A percentile compares a stretch with the other conserved stretches of the same genome.
Evolutionary conservation across 805 yeast species (phyloP).

Genomic region (Nakazawaea wyomingensis): DNA sequence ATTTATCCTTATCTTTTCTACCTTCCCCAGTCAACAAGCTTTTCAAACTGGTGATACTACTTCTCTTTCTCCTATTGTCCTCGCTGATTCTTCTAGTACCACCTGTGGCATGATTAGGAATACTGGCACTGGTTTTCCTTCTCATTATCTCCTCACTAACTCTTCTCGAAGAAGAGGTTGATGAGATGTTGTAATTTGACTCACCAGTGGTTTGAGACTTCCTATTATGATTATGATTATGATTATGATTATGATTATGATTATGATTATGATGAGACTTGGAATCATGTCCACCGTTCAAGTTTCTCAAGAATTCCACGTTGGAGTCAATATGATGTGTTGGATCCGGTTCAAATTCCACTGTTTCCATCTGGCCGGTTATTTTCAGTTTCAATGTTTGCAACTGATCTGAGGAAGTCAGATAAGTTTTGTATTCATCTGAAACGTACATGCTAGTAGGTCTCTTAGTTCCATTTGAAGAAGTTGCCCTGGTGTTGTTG

Average conservation of each 20-base stretch:
- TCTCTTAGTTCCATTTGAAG: slow-evolving; percentile 18
- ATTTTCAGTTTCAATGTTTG: slow-evolving; percentile 10
- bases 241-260: slow-evolving; percentile 24
- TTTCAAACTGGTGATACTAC: slow-evolving; percentile 30
- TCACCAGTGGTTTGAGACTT: slow-evolving; percentile 28
- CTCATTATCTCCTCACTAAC: slow-evolving; percentile 13
- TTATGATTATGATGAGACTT: slow-evolving; percentile 22
- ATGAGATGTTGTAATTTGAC: slow-evolving; percentile 17
- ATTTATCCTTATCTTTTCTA: slow-evolving; percentile 22
- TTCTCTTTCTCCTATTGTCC: slow-evolving; percentile 20
- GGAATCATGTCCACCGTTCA: slow-evolving; percentile 32
- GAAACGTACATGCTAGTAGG: slow-evolving; percentile 32
- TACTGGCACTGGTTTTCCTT: slow-evolving; percentile 15
- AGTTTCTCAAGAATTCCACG: slow-evolving; percentile 31
- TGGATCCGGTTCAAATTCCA: slow-evolving; percentile 30
- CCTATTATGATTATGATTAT: slow-evolving; percentile 25
- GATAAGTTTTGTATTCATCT: slow-evolving; percentile 10
- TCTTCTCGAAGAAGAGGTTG: slow-evolving; percentile 1
- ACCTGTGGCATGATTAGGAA: neutral
- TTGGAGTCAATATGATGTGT: slow-evolving; percentile 28
- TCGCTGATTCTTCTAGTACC: slow-evolving; percentile 12
- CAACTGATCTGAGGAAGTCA: slow-evolving; percentile 5
- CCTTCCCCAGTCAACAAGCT: slow-evolving; percentile 30
- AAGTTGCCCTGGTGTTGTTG: no score
- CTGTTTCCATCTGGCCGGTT: slow-evolving; percentile 19